phyloP scores from a whole-genome alignment of 2,329 filamentous ascomycete genomes.

The Lojkania enalia region DNA sequence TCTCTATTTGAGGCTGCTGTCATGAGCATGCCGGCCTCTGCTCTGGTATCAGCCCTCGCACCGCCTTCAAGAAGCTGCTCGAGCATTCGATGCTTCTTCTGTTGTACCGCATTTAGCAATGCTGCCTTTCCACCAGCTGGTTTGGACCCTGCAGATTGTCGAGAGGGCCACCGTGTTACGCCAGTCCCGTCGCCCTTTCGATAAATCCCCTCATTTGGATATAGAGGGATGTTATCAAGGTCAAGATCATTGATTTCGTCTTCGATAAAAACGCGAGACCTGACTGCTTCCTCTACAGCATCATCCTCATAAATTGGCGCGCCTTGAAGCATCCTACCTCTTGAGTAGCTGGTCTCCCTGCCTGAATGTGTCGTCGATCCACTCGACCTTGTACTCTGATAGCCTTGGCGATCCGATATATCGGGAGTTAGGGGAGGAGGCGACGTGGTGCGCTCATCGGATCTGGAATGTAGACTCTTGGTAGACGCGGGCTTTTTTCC shows the following conservation, averaged over 20 bases:
- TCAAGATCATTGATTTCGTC: conserved; percentile 5
- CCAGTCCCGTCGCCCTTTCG: conserved; percentile 12
- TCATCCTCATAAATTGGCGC: not conserved
- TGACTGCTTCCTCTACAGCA: not conserved
- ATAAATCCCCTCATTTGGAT: conserved; percentile 9
- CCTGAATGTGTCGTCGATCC: too few relatives aligned
- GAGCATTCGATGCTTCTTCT: conserved; percentile 65
- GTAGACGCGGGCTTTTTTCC: not conserved
- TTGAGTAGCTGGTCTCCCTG: too few relatives aligned
- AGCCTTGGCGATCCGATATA: not conserved
- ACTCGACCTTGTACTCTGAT: not conserved
- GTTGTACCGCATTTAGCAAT: conserved; percentile 59
- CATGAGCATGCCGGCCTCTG: conserved; percentile 38
- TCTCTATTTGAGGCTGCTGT: conserved; percentile 37
- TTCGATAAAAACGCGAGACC: conserved; percentile 1
- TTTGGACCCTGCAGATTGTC: conserved; percentile 30
- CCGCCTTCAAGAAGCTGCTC: conserved; percentile 40
- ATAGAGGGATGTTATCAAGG: conserved; percentile 2
- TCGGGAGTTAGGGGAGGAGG: not conserved
- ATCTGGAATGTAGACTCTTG: not conserved
- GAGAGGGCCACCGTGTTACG: conserved; percentile 21
- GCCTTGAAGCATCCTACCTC: too few relatives aligned
- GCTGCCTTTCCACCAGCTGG: conserved; percentile 40
- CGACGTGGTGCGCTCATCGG: too few relatives aligned
- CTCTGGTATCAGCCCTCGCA: conserved; percentile 29